phyloP scores from a whole-genome alignment of 2,329 filamentous ascomycete genomes.

The Colletotrichum noveboracense region DNA sequence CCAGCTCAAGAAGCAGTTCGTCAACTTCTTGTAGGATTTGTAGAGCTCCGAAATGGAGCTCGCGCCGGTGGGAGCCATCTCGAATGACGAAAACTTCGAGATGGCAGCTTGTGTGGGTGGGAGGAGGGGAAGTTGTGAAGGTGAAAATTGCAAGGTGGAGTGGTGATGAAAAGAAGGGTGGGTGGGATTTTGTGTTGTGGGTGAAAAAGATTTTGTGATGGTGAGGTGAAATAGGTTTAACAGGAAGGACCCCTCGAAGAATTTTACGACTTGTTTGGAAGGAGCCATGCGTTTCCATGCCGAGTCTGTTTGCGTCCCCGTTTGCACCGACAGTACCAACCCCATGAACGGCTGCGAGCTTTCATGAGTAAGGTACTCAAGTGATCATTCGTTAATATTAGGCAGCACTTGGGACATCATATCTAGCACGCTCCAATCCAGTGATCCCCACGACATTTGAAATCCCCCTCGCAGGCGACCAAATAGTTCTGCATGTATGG shows the following conservation, averaged over 20 bases:
- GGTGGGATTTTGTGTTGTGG: neutral
- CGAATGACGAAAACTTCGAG: rapidly evolving
- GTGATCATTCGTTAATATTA: too few species aligned
- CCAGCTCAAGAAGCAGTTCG: neutral
- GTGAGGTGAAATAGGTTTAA: neutral
- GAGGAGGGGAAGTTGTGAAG: neutral
- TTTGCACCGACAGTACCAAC: too few species aligned
- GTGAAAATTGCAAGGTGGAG: neutral
- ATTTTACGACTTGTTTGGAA: neutral
- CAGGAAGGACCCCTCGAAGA: neutral
- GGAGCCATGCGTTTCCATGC: neutral
- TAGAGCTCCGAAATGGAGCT: neutral
- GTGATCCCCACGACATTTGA: too few species aligned
- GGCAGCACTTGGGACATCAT: too few species aligned
- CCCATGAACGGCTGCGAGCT: too few species aligned
- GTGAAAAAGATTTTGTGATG: neutral
- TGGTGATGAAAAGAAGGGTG: neutral
- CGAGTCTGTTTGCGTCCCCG: too few species aligned
- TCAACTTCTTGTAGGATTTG: neutral
- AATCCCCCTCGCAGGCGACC: too few species aligned
- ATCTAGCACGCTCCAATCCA: too few species aligned
- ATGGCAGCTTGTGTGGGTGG: neutral
- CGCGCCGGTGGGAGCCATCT: neutral
- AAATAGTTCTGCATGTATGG: too few species aligned
- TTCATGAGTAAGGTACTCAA: too few species aligned